phyloP scores from a whole-genome alignment of 1,284 basidiomycete genomes.

The Phellopilus nigrolimitatus region DNA sequence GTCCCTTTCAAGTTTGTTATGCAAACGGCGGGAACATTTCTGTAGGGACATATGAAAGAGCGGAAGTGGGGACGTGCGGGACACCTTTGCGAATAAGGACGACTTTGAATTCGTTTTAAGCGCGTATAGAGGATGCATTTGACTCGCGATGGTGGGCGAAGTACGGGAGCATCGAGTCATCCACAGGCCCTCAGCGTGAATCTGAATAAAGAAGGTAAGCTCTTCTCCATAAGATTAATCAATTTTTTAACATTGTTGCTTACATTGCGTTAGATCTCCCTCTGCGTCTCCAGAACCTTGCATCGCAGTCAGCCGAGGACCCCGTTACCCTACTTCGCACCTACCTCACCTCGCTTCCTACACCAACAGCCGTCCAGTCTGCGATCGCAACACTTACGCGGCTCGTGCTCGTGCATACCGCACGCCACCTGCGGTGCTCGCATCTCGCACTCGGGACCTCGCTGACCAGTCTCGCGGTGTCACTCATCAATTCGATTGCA shows the following conservation, averaged over 20 bases:
- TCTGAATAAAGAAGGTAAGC: conserved; percentile 49
- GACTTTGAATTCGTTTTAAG: conserved; percentile 53
- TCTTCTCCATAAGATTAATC: conserved; percentile 8
- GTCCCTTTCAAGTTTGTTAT: background rate
- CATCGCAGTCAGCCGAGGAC: conserved; percentile 21
- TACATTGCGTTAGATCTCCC: conserved; percentile 5
- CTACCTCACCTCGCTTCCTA: conserved; percentile 70
- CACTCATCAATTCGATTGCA: conserved; percentile 70
- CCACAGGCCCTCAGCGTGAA: conserved; percentile 37
- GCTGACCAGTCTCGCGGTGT: conserved; percentile 74
- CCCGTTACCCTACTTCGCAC: conserved; percentile 48
- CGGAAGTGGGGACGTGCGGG: conserved; percentile 46
- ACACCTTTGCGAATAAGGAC: conserved; percentile 42
- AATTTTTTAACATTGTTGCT: background rate
- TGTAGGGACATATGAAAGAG: conserved; percentile 45
- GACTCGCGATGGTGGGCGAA: conserved; percentile 61
- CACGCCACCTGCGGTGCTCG: conserved; percentile 53
- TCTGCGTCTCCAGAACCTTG: background rate
- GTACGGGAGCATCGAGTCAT: conserved; percentile 32
- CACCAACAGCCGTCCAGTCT: conserved; percentile 66
- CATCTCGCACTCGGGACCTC: conserved; percentile 81
- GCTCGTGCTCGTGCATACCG: conserved; percentile 66
- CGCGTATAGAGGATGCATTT: conserved; percentile 70
- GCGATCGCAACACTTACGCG: conserved; percentile 62
- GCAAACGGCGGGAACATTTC: conserved; percentile 18